Conservation (phyloP, 805 yeast genomes). For the Pichia insulana region DNA sequence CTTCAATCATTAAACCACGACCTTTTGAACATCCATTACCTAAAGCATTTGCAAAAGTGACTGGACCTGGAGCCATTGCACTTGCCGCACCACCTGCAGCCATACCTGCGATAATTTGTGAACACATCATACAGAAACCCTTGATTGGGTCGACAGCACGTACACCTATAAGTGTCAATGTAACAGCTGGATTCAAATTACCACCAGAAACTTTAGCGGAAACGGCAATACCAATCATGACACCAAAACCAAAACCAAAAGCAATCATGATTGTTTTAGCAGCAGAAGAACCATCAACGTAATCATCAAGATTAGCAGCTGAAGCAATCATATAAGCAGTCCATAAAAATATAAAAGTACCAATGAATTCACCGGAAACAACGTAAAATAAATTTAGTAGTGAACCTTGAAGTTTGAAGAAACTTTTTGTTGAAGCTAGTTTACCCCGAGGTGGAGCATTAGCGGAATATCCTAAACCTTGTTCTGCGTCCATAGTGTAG, state of each 20-base stretch:
- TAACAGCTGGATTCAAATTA: conserved; percentile 84
- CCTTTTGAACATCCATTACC: conserved; percentile 65
- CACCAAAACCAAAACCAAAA: conserved; percentile 80
- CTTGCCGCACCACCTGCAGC: conserved; percentile 86
- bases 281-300: conserved; percentile 37
- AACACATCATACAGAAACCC: conserved; percentile 51
- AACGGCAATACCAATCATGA: conserved; percentile 61
- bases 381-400: conserved; percentile 58
- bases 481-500: conserved; percentile 29
- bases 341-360: conserved; percentile 80
- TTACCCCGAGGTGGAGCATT: conserved; percentile 21
- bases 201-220: conserved; percentile 80
- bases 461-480: conserved; percentile 34
- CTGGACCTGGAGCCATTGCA: conserved; percentile 76
- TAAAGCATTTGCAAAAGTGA: conserved; percentile 60
- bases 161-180: conserved; percentile 61
- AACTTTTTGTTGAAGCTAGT: neutral
- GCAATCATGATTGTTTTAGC: conserved; percentile 70
- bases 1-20: conserved; percentile 75
- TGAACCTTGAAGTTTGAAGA: conserved; percentile 29
- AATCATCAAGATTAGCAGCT: conserved; percentile 49
- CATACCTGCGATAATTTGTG: conserved; percentile 80
- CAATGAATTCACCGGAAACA: conserved; percentile 72
- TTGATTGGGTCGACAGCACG: conserved; percentile 68
- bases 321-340: conserved; percentile 77